Base-by-base conservation (phyloP, 192 early-diverging fungal genomes). In the Endogone sp. region DNA sequence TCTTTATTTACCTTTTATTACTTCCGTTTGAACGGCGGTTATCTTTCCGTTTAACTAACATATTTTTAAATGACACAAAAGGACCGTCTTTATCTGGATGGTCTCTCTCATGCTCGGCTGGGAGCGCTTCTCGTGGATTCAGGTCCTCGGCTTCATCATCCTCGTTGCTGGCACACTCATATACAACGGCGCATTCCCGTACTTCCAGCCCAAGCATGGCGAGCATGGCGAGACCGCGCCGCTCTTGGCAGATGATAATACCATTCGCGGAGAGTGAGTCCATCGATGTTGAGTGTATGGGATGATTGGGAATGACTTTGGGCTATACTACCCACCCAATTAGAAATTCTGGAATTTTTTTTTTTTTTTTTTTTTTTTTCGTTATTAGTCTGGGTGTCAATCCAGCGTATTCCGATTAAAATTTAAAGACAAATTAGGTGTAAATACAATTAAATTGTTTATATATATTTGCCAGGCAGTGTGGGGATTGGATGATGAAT, bases 61-160 rank as follows among this genome's bases (percentile, higher is more conserved):
- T 16, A 49, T 16, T 16, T 11, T 24, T 64, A 83, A 77, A 16
- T 29, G 8, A 20, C 32, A 56, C 64, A 13, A 6, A 54, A 78
- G 77, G 57, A 99, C 95, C 4, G 78, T 98, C 61, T 96, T 98
- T 70, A 96, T 99, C 68, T 99, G 97, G 97, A 89, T 91, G 80
- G 85, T 92, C 61, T 91, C 89, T 28, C 76, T 98, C 22, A 84
- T 80, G n/a, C 86, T 99, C 59, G 95, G 95, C 20, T 99, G 97
- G 97, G 97, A 99, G 79, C 74, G 78, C 0, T 99, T 99, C 72
- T 88, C 87, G 70, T 90, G 85, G 82, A 71, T 98, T 58, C 97
- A 99, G 75, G 95, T 99, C n/a, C 54, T 93, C 74, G 97, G 97
- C 56, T 90, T 90, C 75, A 70, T 75, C 49, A 67, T 90, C 55